Conservation (phyloP, 345 rosid species). For the Rhodomyrtus tomentosa region DNA sequence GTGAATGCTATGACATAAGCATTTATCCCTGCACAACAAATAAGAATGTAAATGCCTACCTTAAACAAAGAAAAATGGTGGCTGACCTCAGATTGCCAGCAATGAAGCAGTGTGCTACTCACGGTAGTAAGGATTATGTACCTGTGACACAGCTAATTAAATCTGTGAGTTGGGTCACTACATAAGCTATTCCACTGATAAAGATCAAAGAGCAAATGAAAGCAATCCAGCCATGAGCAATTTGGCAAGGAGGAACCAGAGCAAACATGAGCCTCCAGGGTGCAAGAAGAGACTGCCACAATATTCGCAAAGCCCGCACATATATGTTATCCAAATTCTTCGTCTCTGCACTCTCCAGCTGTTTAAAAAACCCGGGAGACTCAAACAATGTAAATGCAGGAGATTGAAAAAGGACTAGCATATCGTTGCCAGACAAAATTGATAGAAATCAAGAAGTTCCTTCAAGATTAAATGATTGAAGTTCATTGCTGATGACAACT, state of each 20-base stretch:
- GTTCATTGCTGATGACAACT: neutral
- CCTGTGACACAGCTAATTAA: slow-evolving; percentile 93
- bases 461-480: neutral
- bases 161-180: slow-evolving; percentile 66
- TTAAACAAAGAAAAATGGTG: neutral
- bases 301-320: slow-evolving; percentile 26
- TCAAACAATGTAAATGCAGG: neutral
- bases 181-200: slow-evolving; percentile 74
- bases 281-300: slow-evolving; percentile 51
- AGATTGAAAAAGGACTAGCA: neutral
- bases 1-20: slow-evolving; percentile 92
- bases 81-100: neutral
- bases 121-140: slow-evolving; percentile 5
- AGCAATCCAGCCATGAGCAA: slow-evolving; percentile 91
- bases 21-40: slow-evolving; percentile 52
- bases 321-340: slow-evolving; percentile 36
- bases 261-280: slow-evolving; percentile 88
- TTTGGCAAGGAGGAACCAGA: slow-evolving; percentile 76
- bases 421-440: neutral
- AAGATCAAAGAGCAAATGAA: slow-evolving; percentile 72
- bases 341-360: slow-evolving; percentile 53
- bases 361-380: slow-evolving; percentile 15
- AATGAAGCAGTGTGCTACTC: neutral
- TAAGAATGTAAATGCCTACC: neutral
- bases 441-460: neutral